phyloP scores from a whole-genome alignment of 2,329 filamentous ascomycete genomes.

The Biscogniauxia mediterranea region DNA sequence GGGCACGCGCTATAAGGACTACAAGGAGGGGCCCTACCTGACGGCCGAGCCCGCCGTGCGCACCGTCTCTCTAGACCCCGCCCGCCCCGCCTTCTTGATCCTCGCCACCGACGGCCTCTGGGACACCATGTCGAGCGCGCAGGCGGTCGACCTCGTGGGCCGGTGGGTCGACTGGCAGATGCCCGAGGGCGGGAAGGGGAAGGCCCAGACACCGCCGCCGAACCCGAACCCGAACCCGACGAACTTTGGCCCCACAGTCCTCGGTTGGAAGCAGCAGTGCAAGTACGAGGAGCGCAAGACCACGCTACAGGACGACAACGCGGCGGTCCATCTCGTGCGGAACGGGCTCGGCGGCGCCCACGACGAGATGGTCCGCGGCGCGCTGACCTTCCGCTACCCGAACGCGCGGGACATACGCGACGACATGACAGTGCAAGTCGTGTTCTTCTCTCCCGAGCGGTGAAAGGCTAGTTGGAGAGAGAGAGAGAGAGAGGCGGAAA shows the following conservation, averaged over 20 bases:
- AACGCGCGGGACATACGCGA: conserved; percentile 65
- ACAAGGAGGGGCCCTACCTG: conserved; percentile 62
- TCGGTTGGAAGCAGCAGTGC: conserved; percentile 27
- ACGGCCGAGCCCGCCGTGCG: conserved; percentile 65
- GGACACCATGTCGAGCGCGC: conserved; percentile 55
- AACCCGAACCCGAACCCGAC: background rate
- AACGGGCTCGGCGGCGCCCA: conserved; percentile 79
- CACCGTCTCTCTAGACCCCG: conserved; percentile 49
- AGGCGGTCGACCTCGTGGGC: conserved; percentile 57
- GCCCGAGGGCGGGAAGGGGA: conserved; percentile 14
- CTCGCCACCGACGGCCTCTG: conserved; percentile 67
- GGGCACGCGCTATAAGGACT: conserved; percentile 40
- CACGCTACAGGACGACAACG: conserved; percentile 76
- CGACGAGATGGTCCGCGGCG: conserved; percentile 68
- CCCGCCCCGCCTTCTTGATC: conserved; percentile 58
- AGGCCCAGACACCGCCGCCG: conserved; percentile 6
- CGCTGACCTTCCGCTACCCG: conserved; percentile 69
- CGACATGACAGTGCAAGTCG: conserved; percentile 81
- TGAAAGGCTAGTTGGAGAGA: background rate
- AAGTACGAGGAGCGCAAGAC: conserved; percentile 56
- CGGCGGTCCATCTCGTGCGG: conserved; percentile 75
- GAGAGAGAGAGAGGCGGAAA: background rate
- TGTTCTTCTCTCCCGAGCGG: conserved; percentile 62
- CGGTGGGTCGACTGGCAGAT: conserved; percentile 47
- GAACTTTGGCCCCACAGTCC: conserved; percentile 24